Conservation (phyloP, 192 early-diverging fungal species). For the Mortierella alpina region DNA sequence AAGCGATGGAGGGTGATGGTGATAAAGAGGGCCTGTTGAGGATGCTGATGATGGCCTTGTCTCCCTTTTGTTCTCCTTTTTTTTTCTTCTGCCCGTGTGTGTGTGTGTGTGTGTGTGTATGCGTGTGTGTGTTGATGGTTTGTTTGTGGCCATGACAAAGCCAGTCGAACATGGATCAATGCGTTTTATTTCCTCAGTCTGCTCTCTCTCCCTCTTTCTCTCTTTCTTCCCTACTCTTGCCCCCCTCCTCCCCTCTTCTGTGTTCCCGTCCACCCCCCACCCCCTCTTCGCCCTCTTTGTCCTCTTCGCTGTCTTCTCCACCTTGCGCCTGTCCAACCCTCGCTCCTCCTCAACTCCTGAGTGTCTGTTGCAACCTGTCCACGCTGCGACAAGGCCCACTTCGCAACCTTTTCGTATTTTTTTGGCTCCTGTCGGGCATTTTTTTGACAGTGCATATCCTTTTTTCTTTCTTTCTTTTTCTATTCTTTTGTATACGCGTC, state of each 20-base stretch:
- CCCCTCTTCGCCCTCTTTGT: background rate
- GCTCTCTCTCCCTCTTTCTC: background rate
- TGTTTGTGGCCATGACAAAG: constrained; percentile 13
- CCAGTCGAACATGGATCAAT: constrained; percentile 21
- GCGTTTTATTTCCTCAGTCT: background rate
- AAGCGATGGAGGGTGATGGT: too few relatives aligned
- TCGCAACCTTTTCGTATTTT: too few relatives aligned
- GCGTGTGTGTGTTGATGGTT: background rate
- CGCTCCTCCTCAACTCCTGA: too few relatives aligned
- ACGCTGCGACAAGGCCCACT: too few relatives aligned
- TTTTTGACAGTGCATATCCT: too few relatives aligned
- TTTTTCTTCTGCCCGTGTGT: background rate
- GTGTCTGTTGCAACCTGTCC: too few relatives aligned
- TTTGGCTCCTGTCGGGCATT: background rate
- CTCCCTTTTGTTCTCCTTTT: background rate
- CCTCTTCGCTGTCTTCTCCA: background rate
- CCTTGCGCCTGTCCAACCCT: too few relatives aligned
- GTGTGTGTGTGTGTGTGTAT: background rate
- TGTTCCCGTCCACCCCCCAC: too few relatives aligned
- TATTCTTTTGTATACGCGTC: background rate
- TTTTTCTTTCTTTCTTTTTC: background rate
- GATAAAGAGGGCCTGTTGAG: too few relatives aligned
- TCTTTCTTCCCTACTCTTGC: background rate
- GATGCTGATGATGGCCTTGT: too few relatives aligned
- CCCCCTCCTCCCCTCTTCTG: background rate